Conservation (phyloP, 768 basidiomycete species). For the Xerocomellus intermedius region DNA sequence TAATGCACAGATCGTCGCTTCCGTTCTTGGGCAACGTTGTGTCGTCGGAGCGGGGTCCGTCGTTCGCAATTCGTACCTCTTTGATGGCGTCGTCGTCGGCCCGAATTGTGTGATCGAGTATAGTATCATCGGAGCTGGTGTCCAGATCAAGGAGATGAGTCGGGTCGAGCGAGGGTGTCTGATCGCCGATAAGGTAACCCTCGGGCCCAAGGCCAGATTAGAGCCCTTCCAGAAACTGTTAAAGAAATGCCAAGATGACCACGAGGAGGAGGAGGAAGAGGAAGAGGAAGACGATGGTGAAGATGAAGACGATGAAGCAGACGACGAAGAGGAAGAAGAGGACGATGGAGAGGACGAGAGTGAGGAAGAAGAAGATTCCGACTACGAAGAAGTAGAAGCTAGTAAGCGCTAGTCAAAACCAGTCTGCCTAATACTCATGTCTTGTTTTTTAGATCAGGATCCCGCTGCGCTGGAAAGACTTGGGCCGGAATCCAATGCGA, state of each 20-base stretch:
- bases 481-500: constrained; percentile 72
- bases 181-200: constrained; percentile 74
- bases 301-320: constrained; percentile 27
- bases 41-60: constrained; percentile 67
- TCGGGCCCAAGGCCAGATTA: constrained; percentile 72
- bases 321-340: constrained; percentile 37
- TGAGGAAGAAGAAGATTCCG: constrained; percentile 47
- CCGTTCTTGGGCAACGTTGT: constrained; percentile 78
- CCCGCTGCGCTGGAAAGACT: constrained; percentile 43
- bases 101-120: constrained; percentile 68
- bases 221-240: constrained; percentile 73
- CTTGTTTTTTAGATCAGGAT: constrained; percentile 44
- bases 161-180: constrained; percentile 73
- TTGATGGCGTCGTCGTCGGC: constrained; percentile 73
- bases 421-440: not conserved
- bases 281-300: constrained; percentile 26
- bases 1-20: constrained; percentile 61
- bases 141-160: constrained; percentile 65
- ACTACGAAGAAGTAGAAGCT: constrained; percentile 65
- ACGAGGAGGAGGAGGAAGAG: constrained; percentile 32
- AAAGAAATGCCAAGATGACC: constrained; percentile 39
- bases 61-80: constrained; percentile 78
- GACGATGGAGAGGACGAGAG: constrained; percentile 32
- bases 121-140: constrained; percentile 80
- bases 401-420: constrained; percentile 41